A percentile compares a stretch with the other conserved stretches of the same genome.
Evolutionary conservation across 2,329 filamentous ascomycete genomes (phyloP).

Genomic region (Ceratocystis papillata): DNA sequence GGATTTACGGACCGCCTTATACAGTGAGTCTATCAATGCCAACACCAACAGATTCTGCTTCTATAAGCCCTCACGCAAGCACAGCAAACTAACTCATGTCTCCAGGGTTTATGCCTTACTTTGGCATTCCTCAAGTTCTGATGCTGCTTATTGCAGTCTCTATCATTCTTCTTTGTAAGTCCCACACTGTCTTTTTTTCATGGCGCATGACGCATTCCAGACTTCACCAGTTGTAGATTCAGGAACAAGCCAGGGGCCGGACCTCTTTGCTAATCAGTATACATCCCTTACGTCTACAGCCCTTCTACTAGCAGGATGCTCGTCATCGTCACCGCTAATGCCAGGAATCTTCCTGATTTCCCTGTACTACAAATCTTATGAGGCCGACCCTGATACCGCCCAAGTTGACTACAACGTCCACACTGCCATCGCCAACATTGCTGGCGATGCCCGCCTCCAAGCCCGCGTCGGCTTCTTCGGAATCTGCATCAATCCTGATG

Average conservation of each 20-base stretch:
- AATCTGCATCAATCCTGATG: conserved; percentile 87
- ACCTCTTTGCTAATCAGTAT: conserved; percentile 7
- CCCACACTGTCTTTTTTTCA: conserved; percentile 1
- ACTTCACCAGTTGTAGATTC: background rate
- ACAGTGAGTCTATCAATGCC: conserved; percentile 2
- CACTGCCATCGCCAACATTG: conserved; percentile 78
- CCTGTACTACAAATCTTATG: conserved; percentile 88
- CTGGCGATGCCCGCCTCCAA: conserved; percentile 70
- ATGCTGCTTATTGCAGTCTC: conserved; percentile 93
- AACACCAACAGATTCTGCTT: background rate
- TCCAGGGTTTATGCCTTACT: conserved; percentile 54
- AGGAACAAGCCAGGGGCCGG: background rate
- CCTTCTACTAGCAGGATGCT: conserved; percentile 86
- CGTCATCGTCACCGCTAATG: conserved; percentile 88
- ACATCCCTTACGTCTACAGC: conserved; percentile 42
- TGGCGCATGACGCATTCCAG: background rate
- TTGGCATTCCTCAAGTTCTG: conserved; percentile 73
- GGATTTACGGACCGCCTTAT: conserved; percentile 6
- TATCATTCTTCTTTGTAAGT: conserved; percentile 89
- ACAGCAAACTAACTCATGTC: conserved; percentile 14
- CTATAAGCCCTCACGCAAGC: too few species aligned
- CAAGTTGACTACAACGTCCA: conserved; percentile 87
- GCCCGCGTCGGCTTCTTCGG: conserved; percentile 96
- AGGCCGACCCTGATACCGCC: conserved; percentile 67
- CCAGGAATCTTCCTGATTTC: conserved; percentile 95